Evolutionary conservation across 2,329 filamentous ascomycete genomes (phyloP).

Genomic region (Ceratocystiopsis minuta): DNA sequence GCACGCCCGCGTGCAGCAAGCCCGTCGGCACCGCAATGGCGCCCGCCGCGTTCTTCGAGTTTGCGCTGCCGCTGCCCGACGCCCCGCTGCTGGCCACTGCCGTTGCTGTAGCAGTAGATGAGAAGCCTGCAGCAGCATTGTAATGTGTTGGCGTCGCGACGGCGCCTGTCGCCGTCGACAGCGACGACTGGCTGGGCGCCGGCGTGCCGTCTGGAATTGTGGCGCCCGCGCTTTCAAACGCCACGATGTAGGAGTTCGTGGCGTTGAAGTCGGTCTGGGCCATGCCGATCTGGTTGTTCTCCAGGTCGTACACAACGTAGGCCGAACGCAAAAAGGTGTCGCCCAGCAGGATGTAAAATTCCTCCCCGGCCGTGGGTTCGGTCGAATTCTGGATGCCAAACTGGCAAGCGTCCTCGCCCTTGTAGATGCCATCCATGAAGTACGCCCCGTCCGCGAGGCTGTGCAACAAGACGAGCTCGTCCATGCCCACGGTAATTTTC

Average conservation of each 20-base stretch:
- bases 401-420: slow-evolving; percentile 29
- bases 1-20: slow-evolving; percentile 1
- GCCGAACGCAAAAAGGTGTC: slow-evolving; percentile 42
- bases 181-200: slow-evolving; percentile 22
- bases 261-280: slow-evolving; percentile 38
- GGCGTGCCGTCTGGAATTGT: slow-evolving; percentile 31
- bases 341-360: slow-evolving; percentile 29
- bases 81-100: neutral
- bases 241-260: slow-evolving; percentile 28
- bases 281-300: slow-evolving; percentile 37
- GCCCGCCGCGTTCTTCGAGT: slow-evolving; percentile 2
- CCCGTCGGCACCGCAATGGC: slow-evolving; percentile 2
- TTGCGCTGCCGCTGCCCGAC: too few relatives aligned
- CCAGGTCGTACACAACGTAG: slow-evolving; percentile 41
- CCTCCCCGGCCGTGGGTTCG: neutral
- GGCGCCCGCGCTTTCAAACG: slow-evolving; percentile 31
- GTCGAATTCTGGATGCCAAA: slow-evolving; percentile 39
- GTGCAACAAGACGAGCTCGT: slow-evolving; percentile 30
- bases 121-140: slow-evolving; percentile 20
- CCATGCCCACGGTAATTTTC: slow-evolving; percentile 32
- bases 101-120: neutral
- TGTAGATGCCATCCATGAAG: slow-evolving; percentile 24
- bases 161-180: slow-evolving; percentile 9
- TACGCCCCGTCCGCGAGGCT: slow-evolving; percentile 18
- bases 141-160: slow-evolving; percentile 16